Evolutionary conservation across 2,329 filamentous ascomycete genomes (phyloP).

Genomic region (Colletotrichum endophyticum): DNA sequence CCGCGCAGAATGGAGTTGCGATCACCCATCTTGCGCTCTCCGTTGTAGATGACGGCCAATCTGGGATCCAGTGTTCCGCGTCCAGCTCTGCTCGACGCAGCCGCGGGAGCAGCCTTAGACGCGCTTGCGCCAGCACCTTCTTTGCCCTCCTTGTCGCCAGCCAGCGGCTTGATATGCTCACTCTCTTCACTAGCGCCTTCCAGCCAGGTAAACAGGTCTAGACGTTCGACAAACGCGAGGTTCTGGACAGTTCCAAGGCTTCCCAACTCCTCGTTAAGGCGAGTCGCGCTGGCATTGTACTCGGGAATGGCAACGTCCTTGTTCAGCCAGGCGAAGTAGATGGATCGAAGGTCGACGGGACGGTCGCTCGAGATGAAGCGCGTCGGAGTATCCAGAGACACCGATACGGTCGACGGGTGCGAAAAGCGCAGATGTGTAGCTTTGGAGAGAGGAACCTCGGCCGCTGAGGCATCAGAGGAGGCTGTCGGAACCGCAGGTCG

Average conservation of each 20-base stretch:
- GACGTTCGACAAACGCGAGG: slow-evolving; percentile 86
- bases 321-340: slow-evolving; percentile 96
- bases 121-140: slow-evolving; percentile 40
- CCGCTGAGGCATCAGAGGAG: slow-evolving; percentile 66
- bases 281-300: slow-evolving; percentile 84
- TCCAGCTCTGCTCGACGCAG: slow-evolving; percentile 55
- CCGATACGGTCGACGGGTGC: slow-evolving; percentile 60
- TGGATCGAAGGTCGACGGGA: slow-evolving; percentile 85
- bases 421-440: slow-evolving; percentile 83
- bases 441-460: slow-evolving; percentile 70
- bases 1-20: slow-evolving; percentile 87
- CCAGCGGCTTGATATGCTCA: slow-evolving; percentile 88
- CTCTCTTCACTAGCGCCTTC: slow-evolving; percentile 88
- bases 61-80: slow-evolving; percentile 79
- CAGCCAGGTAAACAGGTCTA: slow-evolving; percentile 93
- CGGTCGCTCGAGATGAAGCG: slow-evolving; percentile 83
- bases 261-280: slow-evolving; percentile 80
- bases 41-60: slow-evolving; percentile 86
- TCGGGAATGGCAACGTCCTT: slow-evolving; percentile 88
- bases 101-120: slow-evolving; percentile 41
- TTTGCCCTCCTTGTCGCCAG: slow-evolving; percentile 62
- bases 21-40: slow-evolving; percentile 90
- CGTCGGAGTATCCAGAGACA: slow-evolving; percentile 76
- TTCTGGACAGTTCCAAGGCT: slow-evolving; percentile 78
- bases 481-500: slow-evolving; percentile 76